phyloP scores from a whole-genome alignment of 768 basidiomycete species.

The Harrya chromipes region DNA sequence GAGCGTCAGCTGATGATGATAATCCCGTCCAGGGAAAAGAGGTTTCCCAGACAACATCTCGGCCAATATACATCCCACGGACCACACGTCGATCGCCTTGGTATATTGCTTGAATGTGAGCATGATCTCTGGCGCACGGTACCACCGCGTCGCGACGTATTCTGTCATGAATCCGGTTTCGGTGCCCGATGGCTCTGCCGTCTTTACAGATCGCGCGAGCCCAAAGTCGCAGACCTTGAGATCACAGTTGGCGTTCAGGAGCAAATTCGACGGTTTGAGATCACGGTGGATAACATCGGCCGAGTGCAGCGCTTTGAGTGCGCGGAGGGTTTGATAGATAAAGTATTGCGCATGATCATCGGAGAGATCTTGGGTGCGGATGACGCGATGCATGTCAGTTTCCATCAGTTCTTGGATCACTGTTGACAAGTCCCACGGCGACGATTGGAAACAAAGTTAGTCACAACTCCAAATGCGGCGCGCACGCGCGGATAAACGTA shows the following conservation, averaged over 20 bases:
- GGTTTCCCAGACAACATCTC: slow-evolving; percentile 99
- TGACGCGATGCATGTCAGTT: slow-evolving; percentile 96
- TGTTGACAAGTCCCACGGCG: slow-evolving; percentile 24
- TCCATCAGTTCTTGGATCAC: slow-evolving; percentile 94
- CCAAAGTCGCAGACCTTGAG: slow-evolving; percentile 97
- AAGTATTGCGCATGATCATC: slow-evolving; percentile 97
- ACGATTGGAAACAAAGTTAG: not conserved
- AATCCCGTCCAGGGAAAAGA: slow-evolving; percentile 94
- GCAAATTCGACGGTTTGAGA: slow-evolving; percentile 94
- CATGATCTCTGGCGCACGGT: slow-evolving; percentile 99
- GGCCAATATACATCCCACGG: slow-evolving; percentile 83
- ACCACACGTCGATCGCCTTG: slow-evolving; percentile 91
- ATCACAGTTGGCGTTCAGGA: slow-evolving; percentile 97
- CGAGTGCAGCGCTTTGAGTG: slow-evolving; percentile 93
- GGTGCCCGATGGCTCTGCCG: slow-evolving; percentile 79
- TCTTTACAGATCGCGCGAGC: slow-evolving; percentile 84
- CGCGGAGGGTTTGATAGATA: slow-evolving; percentile 91
- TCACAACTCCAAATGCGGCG: not conserved
- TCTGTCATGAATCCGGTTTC: slow-evolving; percentile 93
- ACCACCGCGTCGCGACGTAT: slow-evolving; percentile 99
- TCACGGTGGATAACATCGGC: slow-evolving; percentile 97
- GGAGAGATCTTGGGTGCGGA: slow-evolving; percentile 90
- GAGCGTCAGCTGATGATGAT: slow-evolving; percentile 93
- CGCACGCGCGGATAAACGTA: not conserved
- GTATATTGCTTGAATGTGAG: slow-evolving; percentile 99